Conservation (phyloP, 1,284 basidiomycete species). For the Ustilago bromivora region DNA sequence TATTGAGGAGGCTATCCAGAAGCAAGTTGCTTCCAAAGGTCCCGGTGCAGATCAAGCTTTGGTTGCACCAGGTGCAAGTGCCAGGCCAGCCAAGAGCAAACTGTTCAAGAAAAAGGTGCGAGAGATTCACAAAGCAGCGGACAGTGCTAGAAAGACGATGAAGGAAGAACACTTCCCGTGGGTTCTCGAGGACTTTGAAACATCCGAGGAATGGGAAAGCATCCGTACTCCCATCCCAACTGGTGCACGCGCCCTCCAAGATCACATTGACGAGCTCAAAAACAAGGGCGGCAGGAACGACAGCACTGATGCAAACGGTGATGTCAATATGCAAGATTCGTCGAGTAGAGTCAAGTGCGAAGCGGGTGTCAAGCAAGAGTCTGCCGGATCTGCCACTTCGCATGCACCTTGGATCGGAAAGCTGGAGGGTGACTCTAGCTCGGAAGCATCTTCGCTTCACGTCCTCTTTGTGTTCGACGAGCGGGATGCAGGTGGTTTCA, state of each 20-base stretch:
- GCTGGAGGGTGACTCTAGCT: conserved; percentile 66
- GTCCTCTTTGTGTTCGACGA: conserved; percentile 69
- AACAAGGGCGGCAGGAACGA: conserved; percentile 12
- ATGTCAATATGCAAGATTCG: conserved; percentile 31
- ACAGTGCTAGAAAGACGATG: conserved; percentile 61
- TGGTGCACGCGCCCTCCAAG: conserved; percentile 54
- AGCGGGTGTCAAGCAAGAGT: conserved; percentile 36
- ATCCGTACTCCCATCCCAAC: conserved; percentile 55
- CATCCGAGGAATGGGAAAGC: conserved; percentile 65
- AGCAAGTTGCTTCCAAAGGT: conserved; percentile 38
- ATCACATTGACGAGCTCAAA: conserved; percentile 50
- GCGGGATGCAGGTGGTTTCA: conserved; percentile 65
- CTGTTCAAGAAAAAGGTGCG: conserved; percentile 66
- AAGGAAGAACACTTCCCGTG: conserved; percentile 67
- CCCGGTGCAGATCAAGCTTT: conserved; percentile 50
- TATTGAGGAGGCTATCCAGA: conserved; percentile 49
- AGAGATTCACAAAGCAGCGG: conserved; percentile 67
- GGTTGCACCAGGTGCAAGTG: conserved; percentile 52
- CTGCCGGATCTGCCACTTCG: conserved; percentile 24
- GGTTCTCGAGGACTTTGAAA: conserved; percentile 69
- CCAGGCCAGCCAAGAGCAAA: conserved; percentile 47
- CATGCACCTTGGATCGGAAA: conserved; percentile 69
- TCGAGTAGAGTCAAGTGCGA: conserved; percentile 31
- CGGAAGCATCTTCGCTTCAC: conserved; percentile 61
- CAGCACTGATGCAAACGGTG: conserved; percentile 28